A percentile compares a stretch with the other conserved stretches of the same genome.
phyloP scores from a whole-genome alignment of 352 stramenopile species.

The Pythium aphanidermatum region DNA sequence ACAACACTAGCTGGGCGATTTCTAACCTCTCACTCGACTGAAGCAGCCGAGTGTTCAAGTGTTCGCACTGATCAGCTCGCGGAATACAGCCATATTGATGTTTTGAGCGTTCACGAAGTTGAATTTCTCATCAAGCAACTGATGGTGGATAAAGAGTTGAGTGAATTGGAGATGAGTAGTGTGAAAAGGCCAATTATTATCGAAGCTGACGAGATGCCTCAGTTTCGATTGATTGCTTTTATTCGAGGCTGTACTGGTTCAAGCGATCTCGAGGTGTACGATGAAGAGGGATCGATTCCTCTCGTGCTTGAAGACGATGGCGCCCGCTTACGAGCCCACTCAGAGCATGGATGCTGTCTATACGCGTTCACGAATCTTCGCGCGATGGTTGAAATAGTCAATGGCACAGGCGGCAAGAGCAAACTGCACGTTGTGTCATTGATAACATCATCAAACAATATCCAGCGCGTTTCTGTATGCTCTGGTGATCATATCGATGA shows the following conservation, averaged over 20 bases:
- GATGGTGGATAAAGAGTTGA: background rate
- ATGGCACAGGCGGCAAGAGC: background rate
- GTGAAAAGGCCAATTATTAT: conserved; percentile 12
- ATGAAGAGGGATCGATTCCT: conserved; percentile 7
- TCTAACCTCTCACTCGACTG: conserved; percentile 14
- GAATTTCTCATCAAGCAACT: background rate
- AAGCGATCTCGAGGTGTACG: conserved; percentile 11
- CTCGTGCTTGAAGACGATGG: conserved; percentile 10
- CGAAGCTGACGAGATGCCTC: background rate
- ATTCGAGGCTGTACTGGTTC: conserved; percentile 8
- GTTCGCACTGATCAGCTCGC: background rate
- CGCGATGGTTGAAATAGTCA: conserved; percentile 3
- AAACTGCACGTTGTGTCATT: conserved; percentile 7
- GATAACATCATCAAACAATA: background rate
- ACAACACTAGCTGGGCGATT: conserved; percentile 35
- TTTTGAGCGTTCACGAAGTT: conserved; percentile 6
- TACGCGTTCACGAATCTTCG: conserved; percentile 4
- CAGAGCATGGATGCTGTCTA: conserved; percentile 12
- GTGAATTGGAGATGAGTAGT: too few relatives aligned
- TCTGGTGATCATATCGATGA: background rate
- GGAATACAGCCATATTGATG: background rate
- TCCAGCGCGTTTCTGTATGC: conserved; percentile 13
- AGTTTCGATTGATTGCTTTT: background rate
- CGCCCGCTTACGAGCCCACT: too few relatives aligned
- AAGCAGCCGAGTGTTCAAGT: conserved; percentile 4